Conservation (phyloP, 805 yeast species). For the Metschnikowia cubensis region DNA sequence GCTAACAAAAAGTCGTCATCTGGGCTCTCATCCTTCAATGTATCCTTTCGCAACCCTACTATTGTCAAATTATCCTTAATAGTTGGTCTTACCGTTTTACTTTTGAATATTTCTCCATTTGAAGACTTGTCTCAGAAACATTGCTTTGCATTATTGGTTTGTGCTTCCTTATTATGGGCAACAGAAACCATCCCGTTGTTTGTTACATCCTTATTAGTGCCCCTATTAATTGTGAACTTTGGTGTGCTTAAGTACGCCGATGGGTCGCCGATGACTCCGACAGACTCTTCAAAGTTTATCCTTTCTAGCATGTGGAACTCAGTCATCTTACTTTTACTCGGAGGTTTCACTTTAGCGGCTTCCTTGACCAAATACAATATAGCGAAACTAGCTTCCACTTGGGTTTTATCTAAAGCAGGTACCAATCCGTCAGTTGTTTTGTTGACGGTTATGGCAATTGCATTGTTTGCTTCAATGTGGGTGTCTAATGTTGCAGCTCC, state of each 20-base stretch:
- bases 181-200: slow-evolving; percentile 49
- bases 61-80: slow-evolving; percentile 47
- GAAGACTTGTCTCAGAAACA: slow-evolving; percentile 63
- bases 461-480: slow-evolving; percentile 55
- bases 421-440: slow-evolving; percentile 47
- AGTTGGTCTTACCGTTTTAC: slow-evolving; percentile 48
- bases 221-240: slow-evolving; percentile 44
- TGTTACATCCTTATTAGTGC: slow-evolving; percentile 47
- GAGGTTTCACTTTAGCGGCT: slow-evolving; percentile 54
- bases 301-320: slow-evolving; percentile 52
- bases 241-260: slow-evolving; percentile 47
- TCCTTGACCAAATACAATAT: slow-evolving; percentile 52
- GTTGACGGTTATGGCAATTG: slow-evolving; percentile 48
- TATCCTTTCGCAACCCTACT: slow-evolving; percentile 18
- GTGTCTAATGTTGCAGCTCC: slow-evolving; percentile 57
- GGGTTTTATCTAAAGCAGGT: slow-evolving; percentile 48
- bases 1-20: slow-evolving; percentile 10
- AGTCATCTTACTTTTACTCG: slow-evolving; percentile 47
- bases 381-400: slow-evolving; percentile 47
- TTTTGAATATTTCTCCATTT: slow-evolving; percentile 55
- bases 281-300: slow-evolving; percentile 42
- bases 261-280: slow-evolving; percentile 42
- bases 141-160: slow-evolving; percentile 64
- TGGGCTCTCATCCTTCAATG: slow-evolving; percentile 14
- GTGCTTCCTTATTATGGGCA: slow-evolving; percentile 51